Evolutionary conservation across 106 monocot genomes (phyloP).

Genomic region (Allium fistulosum): DNA sequence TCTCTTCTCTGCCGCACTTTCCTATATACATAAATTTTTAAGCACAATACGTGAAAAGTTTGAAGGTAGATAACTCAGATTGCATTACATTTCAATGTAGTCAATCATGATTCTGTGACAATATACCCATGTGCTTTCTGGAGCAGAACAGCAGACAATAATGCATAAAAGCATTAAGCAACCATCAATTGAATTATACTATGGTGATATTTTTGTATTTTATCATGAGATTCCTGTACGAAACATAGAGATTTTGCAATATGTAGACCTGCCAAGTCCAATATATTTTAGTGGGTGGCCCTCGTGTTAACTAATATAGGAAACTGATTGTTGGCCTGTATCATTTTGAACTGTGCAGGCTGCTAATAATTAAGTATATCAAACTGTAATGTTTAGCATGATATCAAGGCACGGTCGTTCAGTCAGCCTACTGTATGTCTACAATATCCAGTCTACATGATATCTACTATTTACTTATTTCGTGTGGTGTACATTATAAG

Average conservation of each 20-base stretch:
- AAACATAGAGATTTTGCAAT: not conserved
- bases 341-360: not conserved
- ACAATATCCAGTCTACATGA: too few species aligned
- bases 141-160: not conserved
- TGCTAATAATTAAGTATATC: not conserved
- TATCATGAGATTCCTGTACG: too few species aligned
- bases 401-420: too few species aligned
- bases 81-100: not conserved
- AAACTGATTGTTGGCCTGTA: not conserved
- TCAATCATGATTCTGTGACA: not conserved
- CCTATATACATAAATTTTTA: conserved; percentile 14
- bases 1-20: conserved; percentile 21
- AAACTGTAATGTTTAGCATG: too few species aligned
- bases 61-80: not conserved
- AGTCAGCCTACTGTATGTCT: too few species aligned
- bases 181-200: not conserved
- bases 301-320: not conserved
- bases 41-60: not conserved
- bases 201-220: not conserved
- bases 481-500: too few species aligned
- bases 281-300: not conserved
- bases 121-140: not conserved
- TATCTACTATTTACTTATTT: too few species aligned
- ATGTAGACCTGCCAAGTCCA: not conserved
- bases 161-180: not conserved